Percentiles rank a stretch among this genome's conserved stretches.
These are phyloP conservation scores for Aspergillus sp. DNA, from an alignment of 2,329 filamentous ascomycete species.

Conservation along the genomic window DNA sequence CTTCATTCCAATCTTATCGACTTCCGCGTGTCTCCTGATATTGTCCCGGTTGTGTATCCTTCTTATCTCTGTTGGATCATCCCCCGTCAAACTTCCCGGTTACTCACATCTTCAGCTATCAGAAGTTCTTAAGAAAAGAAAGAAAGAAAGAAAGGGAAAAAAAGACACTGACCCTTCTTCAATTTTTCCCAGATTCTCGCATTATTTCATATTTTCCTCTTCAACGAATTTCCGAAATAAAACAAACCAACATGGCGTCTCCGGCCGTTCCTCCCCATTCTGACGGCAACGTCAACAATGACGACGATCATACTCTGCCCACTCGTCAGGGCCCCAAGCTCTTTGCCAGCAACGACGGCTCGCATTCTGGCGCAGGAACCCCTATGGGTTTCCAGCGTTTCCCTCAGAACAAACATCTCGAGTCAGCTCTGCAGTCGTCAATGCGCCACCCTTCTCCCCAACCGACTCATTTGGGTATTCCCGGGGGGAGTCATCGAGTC, in stretches of 20 bases:
- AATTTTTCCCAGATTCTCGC: constrained; percentile 1
- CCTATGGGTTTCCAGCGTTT: constrained; percentile 38
- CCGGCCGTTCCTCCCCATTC: constrained; percentile 17
- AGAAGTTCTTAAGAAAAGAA: background rate
- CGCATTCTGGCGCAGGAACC: constrained; percentile 32
- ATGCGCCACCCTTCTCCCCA: constrained; percentile 74
- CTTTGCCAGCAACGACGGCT: constrained; percentile 25
- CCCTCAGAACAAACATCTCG: constrained; percentile 52
- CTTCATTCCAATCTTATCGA: constrained; percentile 1
- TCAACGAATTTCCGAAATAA: background rate
- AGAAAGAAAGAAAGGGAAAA: too few species aligned
- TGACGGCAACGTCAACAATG: constrained; percentile 20
- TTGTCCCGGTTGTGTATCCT: background rate
- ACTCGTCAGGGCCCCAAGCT: constrained; percentile 25
- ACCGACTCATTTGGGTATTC: constrained; percentile 74
- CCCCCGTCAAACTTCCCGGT: background rate
- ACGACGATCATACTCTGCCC: constrained; percentile 19
- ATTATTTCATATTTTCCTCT: background rate
- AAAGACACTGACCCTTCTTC: background rate
- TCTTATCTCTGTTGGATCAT: constrained; percentile 8
- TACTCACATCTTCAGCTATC: background rate
- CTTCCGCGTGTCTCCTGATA: background rate
- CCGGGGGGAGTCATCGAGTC: constrained; percentile 58
- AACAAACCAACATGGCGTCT: constrained; percentile 24
- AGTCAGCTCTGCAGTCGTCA: constrained; percentile 44